Base-by-base conservation (phyloP, 352 stramenopile species). In the Thraustochytrium striatum region DNA sequence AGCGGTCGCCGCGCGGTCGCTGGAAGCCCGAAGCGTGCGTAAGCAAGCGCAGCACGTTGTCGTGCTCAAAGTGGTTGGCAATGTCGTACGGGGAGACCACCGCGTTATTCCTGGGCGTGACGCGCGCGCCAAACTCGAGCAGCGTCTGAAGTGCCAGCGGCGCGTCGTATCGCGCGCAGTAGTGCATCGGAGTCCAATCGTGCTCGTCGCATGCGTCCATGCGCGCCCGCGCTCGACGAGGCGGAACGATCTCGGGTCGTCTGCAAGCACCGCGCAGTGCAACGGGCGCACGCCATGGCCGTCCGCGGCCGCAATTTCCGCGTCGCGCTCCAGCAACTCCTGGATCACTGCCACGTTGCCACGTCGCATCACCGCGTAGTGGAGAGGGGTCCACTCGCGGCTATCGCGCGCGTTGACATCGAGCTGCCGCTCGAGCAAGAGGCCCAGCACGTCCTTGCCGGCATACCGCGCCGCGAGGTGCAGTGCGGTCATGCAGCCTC, bases 71-170 rank as follows among this genome's bases (percentile, higher is more conserved):
- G 36, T 75, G 65, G 16, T 47, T 30, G n/a, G 65, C 65, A 38
- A 75, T 75, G 2, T 75, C 65, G 65, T 75, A 75, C 7, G 65
- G 65, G 5, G 65, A 47, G 25, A 75, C 43, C 7, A 32, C 30
- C 32, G 32, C 16, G 7, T 58, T 32, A n/a, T 32, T 61, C 16
- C 25, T 3, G 0, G 65, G 65, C 44, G 43, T 75, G 13, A 43
- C 21, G 25, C 43, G 50, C 35, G 65, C 65, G 32, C 65, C 65
- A 32, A 61, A 75, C n/a, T 75, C 65, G 30, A 75, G 41, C 65
- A 75, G 35, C 21, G 30, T 25, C 8, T 30, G 65, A 0, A 75
- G 65, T 7, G 44, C 28, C 9, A 38, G 33, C 7, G 21, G 41
- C 9, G 65, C 65, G 30, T 75, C 65, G 25, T 36, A 75, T 11